Conservation (phyloP, 2,329 filamentous ascomycete species). For the Pseudogymnoascus sp. region DNA sequence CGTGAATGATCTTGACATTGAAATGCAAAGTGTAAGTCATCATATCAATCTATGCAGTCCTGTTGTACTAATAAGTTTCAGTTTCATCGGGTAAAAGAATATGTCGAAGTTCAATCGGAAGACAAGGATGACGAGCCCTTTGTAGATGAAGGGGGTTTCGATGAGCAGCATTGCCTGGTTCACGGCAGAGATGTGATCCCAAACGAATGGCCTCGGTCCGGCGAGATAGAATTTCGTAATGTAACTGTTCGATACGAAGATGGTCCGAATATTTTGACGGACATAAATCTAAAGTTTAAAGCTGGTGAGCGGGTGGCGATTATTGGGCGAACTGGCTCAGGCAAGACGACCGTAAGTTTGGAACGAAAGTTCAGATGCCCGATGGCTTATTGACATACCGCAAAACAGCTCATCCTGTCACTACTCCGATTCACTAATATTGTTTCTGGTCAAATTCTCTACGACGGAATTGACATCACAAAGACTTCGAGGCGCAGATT, state of each 20-base stretch:
- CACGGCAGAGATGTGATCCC: conserved; percentile 27
- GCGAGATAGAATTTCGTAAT: conserved; percentile 45
- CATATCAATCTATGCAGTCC: too few relatives aligned
- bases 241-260: conserved; percentile 45
- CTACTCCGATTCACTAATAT: conserved; percentile 51
- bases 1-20: conserved; percentile 19
- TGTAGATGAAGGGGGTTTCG: too few relatives aligned
- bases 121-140: conserved; percentile 33
- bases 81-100: conserved; percentile 45
- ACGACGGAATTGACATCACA: conserved; percentile 55
- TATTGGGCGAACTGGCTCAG: conserved; percentile 73
- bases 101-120: conserved; percentile 40
- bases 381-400: too few relatives aligned
- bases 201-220: conserved; percentile 38
- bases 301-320: conserved; percentile 72
- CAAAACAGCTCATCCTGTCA: conserved; percentile 22
- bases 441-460: conserved; percentile 46
- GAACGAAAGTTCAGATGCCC: conserved; percentile 30
- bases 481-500: conserved; percentile 52
- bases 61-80: conserved; percentile 16
- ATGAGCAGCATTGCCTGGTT: too few relatives aligned
- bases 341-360: conserved; percentile 66
- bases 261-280: conserved; percentile 42
- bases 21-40: background rate
- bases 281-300: conserved; percentile 26